Evolutionary conservation across 2,329 filamentous ascomycete genomes (phyloP), one percentile per base, ranked within the genome.

Genomic region (Aspergillus sp.): DNA sequence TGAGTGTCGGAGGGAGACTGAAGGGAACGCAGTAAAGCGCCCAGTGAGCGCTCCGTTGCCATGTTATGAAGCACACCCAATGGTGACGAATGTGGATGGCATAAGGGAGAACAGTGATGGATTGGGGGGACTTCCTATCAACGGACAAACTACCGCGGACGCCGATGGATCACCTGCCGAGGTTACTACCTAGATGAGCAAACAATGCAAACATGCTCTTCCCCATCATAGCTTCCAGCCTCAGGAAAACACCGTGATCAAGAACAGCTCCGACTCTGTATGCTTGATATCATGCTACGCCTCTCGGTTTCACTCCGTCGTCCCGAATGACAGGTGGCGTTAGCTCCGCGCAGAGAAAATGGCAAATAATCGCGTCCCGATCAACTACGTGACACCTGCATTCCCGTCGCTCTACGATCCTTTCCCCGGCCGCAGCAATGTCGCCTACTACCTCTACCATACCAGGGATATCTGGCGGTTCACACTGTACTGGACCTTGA

Each of bases 381-480:
- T 78, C 35, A 81, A 81, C 71, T 95, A 96, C 77, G 73, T 75
- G 25, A 84, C 84, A 21, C 91, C 91, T 19, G 73, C 79, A 4
- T 97, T 96, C 70, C 92, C 92, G 2, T 90, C 90, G 39, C 86
- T 97, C 59, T 91, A 91, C 77, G 89, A 90, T 84, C 87, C 89
- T 35, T 77, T 87, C 46, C 81, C 82, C 23, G 79, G 87, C 12
- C 73, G 73, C 58, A 77, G 82, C 45, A 82, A 83, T 59, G 83
- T 85, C 39, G 76, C 81, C 35, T 76, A 78, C 61, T 88, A 87
- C 67, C 86, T 96, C 65, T 93, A 90, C 78, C 82, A 89, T 68
- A 81, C 90, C 3, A 72, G 76, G 59, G 91, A 96, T 70, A 90
- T 96, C 55, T 93, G 91, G 88, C 88, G 89, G 63, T 96, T 95